Percentiles rank a stretch among this genome's conserved stretches.
These are phyloP conservation scores for Areca catechu DNA, from an alignment of 176 grass and related monocot genomes.

Conservation along the genomic window DNA sequence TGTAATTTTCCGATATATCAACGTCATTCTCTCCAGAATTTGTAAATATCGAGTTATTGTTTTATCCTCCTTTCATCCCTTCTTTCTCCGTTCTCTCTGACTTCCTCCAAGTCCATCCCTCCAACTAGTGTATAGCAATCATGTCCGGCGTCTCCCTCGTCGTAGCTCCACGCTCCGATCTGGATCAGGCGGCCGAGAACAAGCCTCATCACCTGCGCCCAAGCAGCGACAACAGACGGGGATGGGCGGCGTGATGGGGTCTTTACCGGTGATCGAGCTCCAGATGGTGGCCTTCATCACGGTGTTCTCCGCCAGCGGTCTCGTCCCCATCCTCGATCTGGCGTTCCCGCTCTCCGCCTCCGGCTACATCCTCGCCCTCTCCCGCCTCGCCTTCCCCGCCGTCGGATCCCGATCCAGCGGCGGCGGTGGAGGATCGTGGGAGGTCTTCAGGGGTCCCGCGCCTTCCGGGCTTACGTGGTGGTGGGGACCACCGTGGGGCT, in stretches of 20 bases:
- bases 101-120: too few species aligned
- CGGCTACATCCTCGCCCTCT: not conserved
- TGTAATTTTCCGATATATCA: too few species aligned
- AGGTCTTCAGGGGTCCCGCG: constrained; percentile 41
- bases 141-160: constrained; percentile 69
- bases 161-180: constrained; percentile 38
- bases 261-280: constrained; percentile 80
- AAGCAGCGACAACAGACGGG: constrained; percentile 17
- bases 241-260: constrained; percentile 63
- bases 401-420: constrained; percentile 46
- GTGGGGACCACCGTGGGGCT: constrained; percentile 63
- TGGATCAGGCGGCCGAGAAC: constrained; percentile 10
- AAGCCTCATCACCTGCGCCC: not conserved
- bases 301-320: constrained; percentile 90
- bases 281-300: constrained; percentile 94
- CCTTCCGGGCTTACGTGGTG: constrained; percentile 62
- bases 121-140: not conserved
- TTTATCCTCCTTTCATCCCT: too few species aligned
- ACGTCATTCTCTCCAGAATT: too few species aligned
- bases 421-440: constrained; percentile 14
- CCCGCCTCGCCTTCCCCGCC: constrained; percentile 66
- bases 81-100: too few species aligned
- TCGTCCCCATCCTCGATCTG: constrained; percentile 32
- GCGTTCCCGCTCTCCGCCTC: too few species aligned
- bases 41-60: too few species aligned